These are phyloP conservation scores for Diaporthe vexans DNA, from an alignment of 2,329 filamentous ascomycete species.

Conservation along the genomic window DNA sequence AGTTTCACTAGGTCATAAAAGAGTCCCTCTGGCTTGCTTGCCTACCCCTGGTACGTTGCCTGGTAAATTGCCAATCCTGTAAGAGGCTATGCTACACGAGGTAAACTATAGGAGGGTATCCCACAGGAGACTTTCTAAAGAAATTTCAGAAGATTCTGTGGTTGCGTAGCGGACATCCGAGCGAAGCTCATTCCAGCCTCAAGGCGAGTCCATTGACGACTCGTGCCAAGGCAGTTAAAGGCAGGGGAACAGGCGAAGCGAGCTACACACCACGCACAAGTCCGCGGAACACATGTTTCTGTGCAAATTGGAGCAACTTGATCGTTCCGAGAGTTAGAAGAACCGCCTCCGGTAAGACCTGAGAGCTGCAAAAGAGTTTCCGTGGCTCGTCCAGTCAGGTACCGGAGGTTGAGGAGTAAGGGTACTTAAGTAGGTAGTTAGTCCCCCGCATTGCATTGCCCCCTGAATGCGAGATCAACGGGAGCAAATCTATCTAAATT, in stretches of 20 bases:
- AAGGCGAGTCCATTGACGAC: not conserved
- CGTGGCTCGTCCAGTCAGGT: not conserved
- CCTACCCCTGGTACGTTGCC: too few species aligned
- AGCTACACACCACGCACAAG: not conserved
- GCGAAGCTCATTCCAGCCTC: not conserved
- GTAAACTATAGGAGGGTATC: too few species aligned
- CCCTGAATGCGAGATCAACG: not conserved
- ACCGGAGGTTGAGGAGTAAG: not conserved
- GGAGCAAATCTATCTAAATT: conserved; percentile 14
- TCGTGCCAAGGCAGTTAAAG: not conserved
- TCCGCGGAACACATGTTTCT: not conserved
- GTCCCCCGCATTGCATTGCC: not conserved
- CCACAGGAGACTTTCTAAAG: too few species aligned
- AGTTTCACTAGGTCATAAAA: too few species aligned
- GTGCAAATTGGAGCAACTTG: not conserved
- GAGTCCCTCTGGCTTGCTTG: too few species aligned
- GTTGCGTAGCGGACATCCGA: too few species aligned
- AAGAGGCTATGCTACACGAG: too few species aligned
- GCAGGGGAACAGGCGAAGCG: not conserved
- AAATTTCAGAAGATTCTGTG: too few species aligned
- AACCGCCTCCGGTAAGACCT: not conserved
- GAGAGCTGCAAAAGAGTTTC: not conserved
- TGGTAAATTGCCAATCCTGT: too few species aligned
- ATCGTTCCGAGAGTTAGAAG: not conserved
- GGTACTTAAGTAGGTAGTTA: too few species aligned